These are phyloP conservation scores for Yamadazyma kitorensis DNA, from an alignment of 805 yeast species.

Conservation along the genomic window DNA sequence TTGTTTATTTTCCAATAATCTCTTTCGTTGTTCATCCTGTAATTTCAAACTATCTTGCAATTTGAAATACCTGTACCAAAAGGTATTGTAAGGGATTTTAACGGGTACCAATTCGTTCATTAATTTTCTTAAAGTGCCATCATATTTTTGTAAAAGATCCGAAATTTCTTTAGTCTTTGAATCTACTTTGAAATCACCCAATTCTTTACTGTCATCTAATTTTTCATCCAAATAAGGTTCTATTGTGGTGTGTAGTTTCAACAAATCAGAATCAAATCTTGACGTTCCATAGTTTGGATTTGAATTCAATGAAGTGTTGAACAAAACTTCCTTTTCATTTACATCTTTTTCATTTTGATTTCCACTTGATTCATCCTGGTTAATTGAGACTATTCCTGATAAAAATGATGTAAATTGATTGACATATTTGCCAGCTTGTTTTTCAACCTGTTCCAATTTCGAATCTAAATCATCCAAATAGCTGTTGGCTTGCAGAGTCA, in stretches of 20 bases:
- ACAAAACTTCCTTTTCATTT: constrained; percentile 19
- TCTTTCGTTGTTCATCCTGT: constrained; percentile 66
- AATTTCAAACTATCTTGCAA: constrained; percentile 51
- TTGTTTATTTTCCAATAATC: constrained; percentile 47
- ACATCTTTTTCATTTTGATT: constrained; percentile 9
- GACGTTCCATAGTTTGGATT: constrained; percentile 33
- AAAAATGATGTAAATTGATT: constrained; percentile 57
- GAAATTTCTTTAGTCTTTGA: constrained; percentile 51
- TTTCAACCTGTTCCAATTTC: constrained; percentile 69
- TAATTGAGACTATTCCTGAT: constrained; percentile 31
- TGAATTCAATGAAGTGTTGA: constrained; percentile 15
- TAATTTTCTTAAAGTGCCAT: constrained; percentile 47
- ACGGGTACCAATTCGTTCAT: constrained; percentile 69
- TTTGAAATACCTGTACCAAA: constrained; percentile 74
- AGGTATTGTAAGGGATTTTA: constrained; percentile 52
- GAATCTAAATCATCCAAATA: constrained; percentile 69
- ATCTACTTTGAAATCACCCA: constrained; percentile 40
- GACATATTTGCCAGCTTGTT: constrained; percentile 60
- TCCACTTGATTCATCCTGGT: constrained; percentile 11
- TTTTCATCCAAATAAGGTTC: constrained; percentile 16
- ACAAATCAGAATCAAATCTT: constrained; percentile 38
- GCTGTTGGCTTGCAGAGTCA: constrained; percentile 45
- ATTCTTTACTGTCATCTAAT: constrained; percentile 13
- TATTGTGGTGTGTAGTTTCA: constrained; percentile 36
- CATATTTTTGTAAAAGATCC: constrained; percentile 43